Conservation (phyloP, 768 basidiomycete species). For the Trametes cingulata region DNA sequence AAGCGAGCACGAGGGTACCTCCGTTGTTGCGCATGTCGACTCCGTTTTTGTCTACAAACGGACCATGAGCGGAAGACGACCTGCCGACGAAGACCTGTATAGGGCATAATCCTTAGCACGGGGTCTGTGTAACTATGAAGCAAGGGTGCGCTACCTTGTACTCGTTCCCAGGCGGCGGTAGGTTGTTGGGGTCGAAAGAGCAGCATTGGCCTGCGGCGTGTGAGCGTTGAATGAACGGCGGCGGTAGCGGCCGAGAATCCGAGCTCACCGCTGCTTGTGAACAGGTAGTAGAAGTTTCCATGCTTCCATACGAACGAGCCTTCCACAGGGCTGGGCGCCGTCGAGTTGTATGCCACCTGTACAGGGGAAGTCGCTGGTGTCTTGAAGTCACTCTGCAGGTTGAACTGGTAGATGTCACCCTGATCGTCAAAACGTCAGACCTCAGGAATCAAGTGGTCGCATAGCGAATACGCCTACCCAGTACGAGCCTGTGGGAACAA, state of each 20-base stretch:
- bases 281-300: constrained; percentile 22
- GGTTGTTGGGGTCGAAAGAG: constrained; percentile 12
- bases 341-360: constrained; percentile 20
- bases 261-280: constrained; percentile 22
- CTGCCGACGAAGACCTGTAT: constrained; percentile 28
- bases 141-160: constrained; percentile 22
- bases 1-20: constrained; percentile 30
- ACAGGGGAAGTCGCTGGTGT: background rate
- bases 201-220: constrained; percentile 9
- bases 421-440: background rate
- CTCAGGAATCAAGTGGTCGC: too few species aligned
- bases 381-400: constrained; percentile 13
- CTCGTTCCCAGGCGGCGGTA: constrained; percentile 24
- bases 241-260: background rate
- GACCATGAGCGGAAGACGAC: constrained; percentile 22
- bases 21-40: constrained; percentile 19
- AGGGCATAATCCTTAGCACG: too few species aligned
- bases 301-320: constrained; percentile 23
- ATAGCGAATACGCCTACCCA: constrained; percentile 5
- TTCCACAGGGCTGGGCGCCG: constrained; percentile 17
- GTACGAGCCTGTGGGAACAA: constrained; percentile 8
- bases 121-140: too few species aligned
- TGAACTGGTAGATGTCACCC: constrained; percentile 16
- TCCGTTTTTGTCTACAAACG: constrained; percentile 22
- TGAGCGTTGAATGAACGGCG: too few species aligned